Base-by-base conservation (phyloP, 1,139 yeast genomes). In the Blastobotrys apis region DNA sequence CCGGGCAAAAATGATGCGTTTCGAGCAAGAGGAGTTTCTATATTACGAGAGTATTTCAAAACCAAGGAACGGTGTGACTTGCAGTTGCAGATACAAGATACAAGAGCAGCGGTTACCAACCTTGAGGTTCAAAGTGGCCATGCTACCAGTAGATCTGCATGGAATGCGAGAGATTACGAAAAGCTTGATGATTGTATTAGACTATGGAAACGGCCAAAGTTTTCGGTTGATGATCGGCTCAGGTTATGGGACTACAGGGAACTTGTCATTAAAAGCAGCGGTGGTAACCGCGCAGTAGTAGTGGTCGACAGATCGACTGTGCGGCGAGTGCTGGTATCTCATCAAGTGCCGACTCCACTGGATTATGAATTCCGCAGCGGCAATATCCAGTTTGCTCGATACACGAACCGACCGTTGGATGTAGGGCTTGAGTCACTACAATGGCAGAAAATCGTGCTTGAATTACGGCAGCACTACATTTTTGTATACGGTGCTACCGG, bases 11-110 rank as follows among this genome's bases (percentile, higher is more conserved):
- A 17, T 8, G 36, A 34, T 26, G 33, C 10, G 29, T 47, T 49
- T 41, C 27, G 35, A 5, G 45, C 50, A 10, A 33, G 57, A 27
- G 57, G 57, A 3, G 51, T 53, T 8, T 53, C 57, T 3, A 17
- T 53, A 8, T 32, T 53, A 12, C 42, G 50, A 4, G 57, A 52
- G 29, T 53, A 36, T 34, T 47, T 43, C 41, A 22, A 33, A 19
- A 16, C 36, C 29, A 39, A 44, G 22, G 43, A 41, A 9, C 25
- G 36, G 19, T 29, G 15, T 16, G 37, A 41, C 5, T 15, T 31
- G 10, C 29, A 29, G 19, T 6, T 34, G 6, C 32, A 43, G 8
- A 33, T 46, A n/a, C 39, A 34, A 29, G 32, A 29, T 12, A 5
- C 32, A 5, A 15, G 6, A 13, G 5, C 8, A 5, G 38, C 30